Percentiles rank a stretch among this genome's conserved stretches.
Evolutionary conservation across 2,329 filamentous ascomycete species (phyloP).

Genomic region (Pseudodiploospora longispora): DNA sequence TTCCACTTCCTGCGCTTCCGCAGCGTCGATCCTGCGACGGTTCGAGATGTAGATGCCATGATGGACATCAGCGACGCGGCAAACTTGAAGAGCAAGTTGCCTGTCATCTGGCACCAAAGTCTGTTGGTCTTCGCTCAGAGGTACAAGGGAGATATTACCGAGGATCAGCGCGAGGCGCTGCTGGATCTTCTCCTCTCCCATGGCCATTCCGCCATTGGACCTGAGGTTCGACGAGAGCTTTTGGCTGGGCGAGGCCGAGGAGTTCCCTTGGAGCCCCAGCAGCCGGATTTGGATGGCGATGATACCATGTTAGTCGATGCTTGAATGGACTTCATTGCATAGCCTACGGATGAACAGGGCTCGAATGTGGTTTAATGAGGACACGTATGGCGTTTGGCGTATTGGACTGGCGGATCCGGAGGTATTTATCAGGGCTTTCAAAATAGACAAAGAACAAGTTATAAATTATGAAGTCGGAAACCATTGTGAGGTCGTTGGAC

Average conservation of each 20-base stretch:
- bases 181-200: constrained; percentile 78
- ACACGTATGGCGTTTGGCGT: constrained; percentile 15
- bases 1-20: constrained; percentile 95
- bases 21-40: constrained; percentile 53
- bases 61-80: constrained; percentile 33
- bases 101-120: constrained; percentile 94
- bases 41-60: constrained; percentile 47
- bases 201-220: constrained; percentile 81
- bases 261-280: constrained; percentile 52
- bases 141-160: constrained; percentile 92
- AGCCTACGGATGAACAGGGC: not conserved
- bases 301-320: constrained; percentile 80
- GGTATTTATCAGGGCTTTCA: too few relatives aligned
- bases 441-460: too few relatives aligned
- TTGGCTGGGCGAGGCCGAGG: constrained; percentile 82
- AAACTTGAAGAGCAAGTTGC: constrained; percentile 58
- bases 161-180: constrained; percentile 86
- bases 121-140: constrained; percentile 86
- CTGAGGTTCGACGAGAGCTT: constrained; percentile 83
- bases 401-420: not conserved
- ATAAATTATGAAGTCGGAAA: too few relatives aligned
- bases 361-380: constrained; percentile 3
- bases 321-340: constrained; percentile 9
- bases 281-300: constrained; percentile 59
- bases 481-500: too few relatives aligned